Evolutionary conservation across 139 green algal species (phyloP), one percentile per base, ranked within the genome.

Genomic region (Volvox reticuliferus): DNA sequence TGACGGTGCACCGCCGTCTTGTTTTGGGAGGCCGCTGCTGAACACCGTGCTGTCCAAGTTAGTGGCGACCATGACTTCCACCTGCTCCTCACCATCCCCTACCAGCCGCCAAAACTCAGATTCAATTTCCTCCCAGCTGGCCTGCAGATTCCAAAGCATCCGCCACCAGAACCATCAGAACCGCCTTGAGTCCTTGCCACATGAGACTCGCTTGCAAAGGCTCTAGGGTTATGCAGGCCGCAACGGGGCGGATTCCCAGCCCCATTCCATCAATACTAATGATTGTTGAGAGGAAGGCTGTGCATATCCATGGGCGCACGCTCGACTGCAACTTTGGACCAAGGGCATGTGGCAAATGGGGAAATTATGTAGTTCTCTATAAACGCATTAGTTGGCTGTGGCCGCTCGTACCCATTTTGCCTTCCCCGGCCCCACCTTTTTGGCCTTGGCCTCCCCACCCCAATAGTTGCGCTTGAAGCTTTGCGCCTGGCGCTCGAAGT

Each of bases 91-190:
- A 3, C 91, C 95, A 24, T 92, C 90, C 91, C 99, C 97, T 75
- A 99, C 96, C 12, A 99, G 95, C 26, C 94, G 87, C 97, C 97
- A 99, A 91, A 98, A 99, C 82, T 97, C 97, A 0, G 69, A 89
- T 94, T 99, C 97, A 1, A 97, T 69, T 33, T 97, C 92, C 28
- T 95, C 93, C 33, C 76, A 68, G 20, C 73, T 94, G 0, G 88
- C 84, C 91, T 95, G 92, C 21, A 20, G 78, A 18, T 55, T 55
- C 44, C 44, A 55, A 9, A 55, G 44, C 44, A 55, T 55, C 5
- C 44, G 44, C 44, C 44, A 9, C 44, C 5, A 55, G 44, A 55
- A 55, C 5, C 44, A n/a, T n/a, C n/a, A n/a, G n/a, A n/a, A n/a
- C n/a, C n/a, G n/a, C n/a, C n/a, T n/a, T n/a, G n/a, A n/a, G n/a